Conservation (phyloP, 2,329 filamentous ascomycete genomes). For the Coleophoma crateriformis region DNA sequence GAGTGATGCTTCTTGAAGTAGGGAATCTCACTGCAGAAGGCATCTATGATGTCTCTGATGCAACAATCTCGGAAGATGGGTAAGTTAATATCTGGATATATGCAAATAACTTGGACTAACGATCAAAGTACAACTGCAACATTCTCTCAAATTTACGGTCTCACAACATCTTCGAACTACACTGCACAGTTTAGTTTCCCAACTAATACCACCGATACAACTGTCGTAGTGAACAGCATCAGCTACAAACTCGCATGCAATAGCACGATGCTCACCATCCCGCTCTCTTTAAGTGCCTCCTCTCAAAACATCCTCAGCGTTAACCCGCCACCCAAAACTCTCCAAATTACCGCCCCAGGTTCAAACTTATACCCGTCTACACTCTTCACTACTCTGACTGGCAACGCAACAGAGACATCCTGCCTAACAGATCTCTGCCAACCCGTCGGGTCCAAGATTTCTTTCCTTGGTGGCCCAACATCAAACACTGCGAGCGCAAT, state of each 20-base stretch:
- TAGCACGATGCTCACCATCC: constrained; percentile 3
- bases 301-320: constrained; percentile 14
- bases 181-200: constrained; percentile 10
- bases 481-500: constrained; percentile 8
- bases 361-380: constrained; percentile 38
- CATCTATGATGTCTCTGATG: constrained; percentile 9
- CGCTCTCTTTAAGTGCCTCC: constrained; percentile 11
- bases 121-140: constrained; percentile 7
- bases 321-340: constrained; percentile 4
- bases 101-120: neutral
- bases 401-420: constrained; percentile 18
- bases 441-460: constrained; percentile 18
- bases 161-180: constrained; percentile 15
- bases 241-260: constrained; percentile 6
- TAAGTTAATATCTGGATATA: neutral
- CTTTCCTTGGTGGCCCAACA: constrained; percentile 7
- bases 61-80: constrained; percentile 8
- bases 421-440: constrained; percentile 14
- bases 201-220: neutral
- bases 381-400: constrained; percentile 47
- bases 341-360: constrained; percentile 8
- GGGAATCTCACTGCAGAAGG: constrained; percentile 6
- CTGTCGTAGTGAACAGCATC: constrained; percentile 8
- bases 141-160: constrained; percentile 14
- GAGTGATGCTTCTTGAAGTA: constrained; percentile 17